phyloP scores from a whole-genome alignment of 176 grass and related monocot genomes.

The maize (Zea mays) region Zm-B73-REFERENCE-NAM-5.0 NC_050098.1:192424501-192425000 shows the following conservation, averaged over 20 bases:
- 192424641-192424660: conserved; percentile 79
- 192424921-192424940: conserved; percentile 3
- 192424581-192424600: conserved; percentile 5
- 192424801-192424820: conserved; percentile 13
- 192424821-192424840: neutral
- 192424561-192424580: conserved; percentile 14
- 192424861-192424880: conserved; percentile 34
- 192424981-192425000: neutral
- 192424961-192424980: conserved; percentile 17
- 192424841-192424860: neutral
- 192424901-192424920: neutral
- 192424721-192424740: conserved; percentile 59
- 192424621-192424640: conserved; percentile 69
- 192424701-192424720: conserved; percentile 90
- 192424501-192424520: neutral
- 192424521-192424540: neutral
- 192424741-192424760: conserved; percentile 24
- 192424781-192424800: conserved; percentile 16
- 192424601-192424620: conserved; percentile 37
- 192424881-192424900: conserved; percentile 38
- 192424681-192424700: conserved; percentile 87
- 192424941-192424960: neutral
- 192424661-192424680: conserved; percentile 86
- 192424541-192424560: neutral
- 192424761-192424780: conserved; percentile 55